A percentile compares a stretch with the other conserved stretches of the same genome.
These are phyloP conservation scores for Suaeda aralocaspica DNA, from an alignment of 148 eudicot genomes.

Conservation along the genomic window DNA sequence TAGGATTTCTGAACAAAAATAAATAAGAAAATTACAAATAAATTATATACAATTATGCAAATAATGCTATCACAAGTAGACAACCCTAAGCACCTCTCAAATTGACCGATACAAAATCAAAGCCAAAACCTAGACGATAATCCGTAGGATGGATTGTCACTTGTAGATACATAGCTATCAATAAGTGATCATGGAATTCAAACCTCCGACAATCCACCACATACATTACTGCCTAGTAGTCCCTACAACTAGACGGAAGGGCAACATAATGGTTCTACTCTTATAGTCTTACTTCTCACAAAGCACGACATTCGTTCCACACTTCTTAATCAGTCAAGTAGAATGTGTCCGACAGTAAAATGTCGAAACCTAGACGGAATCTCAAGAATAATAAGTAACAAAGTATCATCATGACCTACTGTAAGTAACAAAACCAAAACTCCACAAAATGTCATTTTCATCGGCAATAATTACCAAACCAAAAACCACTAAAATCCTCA, in stretches of 20 bases:
- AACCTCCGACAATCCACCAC: too few relatives aligned
- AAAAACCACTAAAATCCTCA: too few relatives aligned
- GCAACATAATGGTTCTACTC: too few relatives aligned
- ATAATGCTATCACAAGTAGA: background rate
- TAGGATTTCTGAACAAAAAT: conserved; percentile 70
- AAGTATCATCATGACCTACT: too few relatives aligned
- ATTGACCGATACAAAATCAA: background rate
- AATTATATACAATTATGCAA: background rate
- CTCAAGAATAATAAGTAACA: background rate
- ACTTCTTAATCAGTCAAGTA: background rate
- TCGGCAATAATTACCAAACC: too few relatives aligned
- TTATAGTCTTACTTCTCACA: too few relatives aligned
- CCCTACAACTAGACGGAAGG: too few relatives aligned
- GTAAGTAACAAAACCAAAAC: too few relatives aligned
- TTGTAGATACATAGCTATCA: background rate
- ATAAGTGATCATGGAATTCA: background rate
- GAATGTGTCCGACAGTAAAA: background rate
- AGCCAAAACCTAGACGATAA: too few relatives aligned
- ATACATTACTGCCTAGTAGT: too few relatives aligned
- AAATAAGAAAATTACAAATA: background rate
- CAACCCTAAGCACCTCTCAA: background rate
- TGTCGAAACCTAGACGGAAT: background rate
- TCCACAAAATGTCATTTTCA: too few relatives aligned
- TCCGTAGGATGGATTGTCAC: background rate
- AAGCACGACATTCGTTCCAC: too few relatives aligned